Conservation (phyloP, 306 rosid genomes). For the Inga oerstediana region DNA sequence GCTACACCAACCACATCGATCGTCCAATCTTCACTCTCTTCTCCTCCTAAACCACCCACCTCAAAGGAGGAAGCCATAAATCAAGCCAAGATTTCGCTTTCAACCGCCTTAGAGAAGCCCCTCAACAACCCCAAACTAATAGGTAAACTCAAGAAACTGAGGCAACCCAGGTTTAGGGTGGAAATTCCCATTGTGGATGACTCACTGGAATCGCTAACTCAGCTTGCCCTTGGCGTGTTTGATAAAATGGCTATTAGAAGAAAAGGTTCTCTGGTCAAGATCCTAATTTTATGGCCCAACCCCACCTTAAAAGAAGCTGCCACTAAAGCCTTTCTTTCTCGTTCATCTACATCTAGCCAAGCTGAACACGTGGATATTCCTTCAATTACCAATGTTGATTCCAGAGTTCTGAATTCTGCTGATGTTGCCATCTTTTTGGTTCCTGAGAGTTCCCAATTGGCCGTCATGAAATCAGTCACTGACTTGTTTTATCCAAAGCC, state of each 20-base stretch:
- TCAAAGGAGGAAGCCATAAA: conserved; percentile 78
- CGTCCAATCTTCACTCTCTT: conserved; percentile 47
- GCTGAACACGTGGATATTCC: conserved; percentile 58
- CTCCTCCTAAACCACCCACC: conserved; percentile 75
- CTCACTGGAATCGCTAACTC: conserved; percentile 65
- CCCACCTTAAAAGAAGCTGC: conserved; percentile 53
- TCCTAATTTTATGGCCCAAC: conserved; percentile 64
- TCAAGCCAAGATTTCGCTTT: conserved; percentile 83
- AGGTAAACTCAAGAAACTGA: conserved; percentile 64
- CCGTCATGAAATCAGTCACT: conserved; percentile 43
- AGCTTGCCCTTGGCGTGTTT: conserved; percentile 67
- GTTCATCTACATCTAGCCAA: conserved; percentile 41
- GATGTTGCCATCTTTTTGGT: conserved; percentile 70
- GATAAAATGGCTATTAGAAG: conserved; percentile 61
- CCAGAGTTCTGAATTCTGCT: conserved; percentile 49
- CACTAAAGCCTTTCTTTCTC: conserved; percentile 45
- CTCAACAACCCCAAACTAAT: conserved; percentile 74
- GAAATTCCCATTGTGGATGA: conserved; percentile 82
- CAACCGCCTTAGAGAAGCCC: conserved; percentile 71
- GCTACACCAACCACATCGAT: conserved; percentile 34
- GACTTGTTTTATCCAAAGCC: conserved; percentile 74
- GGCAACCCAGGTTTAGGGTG: conserved; percentile 72
- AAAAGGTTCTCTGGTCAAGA: conserved; percentile 61
- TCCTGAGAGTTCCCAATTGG: conserved; percentile 63
- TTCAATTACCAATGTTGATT: conserved; percentile 42